Evolutionary conservation across 345 rosid species (phyloP).

Genomic region (Gossypium stocksii): DNA sequence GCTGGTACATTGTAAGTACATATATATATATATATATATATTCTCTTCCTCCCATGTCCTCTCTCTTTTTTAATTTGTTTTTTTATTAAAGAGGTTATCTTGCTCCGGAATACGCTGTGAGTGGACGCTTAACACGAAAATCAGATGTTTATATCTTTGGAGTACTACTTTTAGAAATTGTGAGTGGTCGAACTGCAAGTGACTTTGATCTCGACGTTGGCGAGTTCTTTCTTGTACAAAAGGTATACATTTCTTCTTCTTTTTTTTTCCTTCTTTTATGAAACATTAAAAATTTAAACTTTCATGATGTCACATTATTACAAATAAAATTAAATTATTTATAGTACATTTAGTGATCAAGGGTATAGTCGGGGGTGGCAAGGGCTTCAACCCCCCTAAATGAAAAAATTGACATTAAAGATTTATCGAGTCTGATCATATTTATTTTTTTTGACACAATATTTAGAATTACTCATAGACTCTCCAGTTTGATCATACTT

Average conservation of each 20-base stretch:
- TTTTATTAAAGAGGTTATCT: constrained; percentile 30
- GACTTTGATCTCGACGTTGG: constrained; percentile 34
- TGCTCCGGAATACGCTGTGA: constrained; percentile 40
- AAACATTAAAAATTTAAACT: not conserved
- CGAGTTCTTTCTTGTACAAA: constrained; percentile 36
- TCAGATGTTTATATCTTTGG: constrained; percentile 42
- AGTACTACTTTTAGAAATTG: constrained; percentile 34
- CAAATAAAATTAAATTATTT: too few relatives aligned
- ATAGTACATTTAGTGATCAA: too few relatives aligned
- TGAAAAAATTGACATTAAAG: too few relatives aligned
- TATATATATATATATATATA: too few relatives aligned
- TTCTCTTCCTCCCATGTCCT: too few relatives aligned
- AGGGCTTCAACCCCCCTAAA: too few relatives aligned
- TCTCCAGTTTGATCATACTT: too few relatives aligned
- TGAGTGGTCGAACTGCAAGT: constrained; percentile 29
- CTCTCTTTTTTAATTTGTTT: not conserved
- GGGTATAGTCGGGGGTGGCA: too few relatives aligned
- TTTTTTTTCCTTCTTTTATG: not conserved
- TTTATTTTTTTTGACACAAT: too few relatives aligned
- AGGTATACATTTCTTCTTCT: constrained; percentile 19
- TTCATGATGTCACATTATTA: too few relatives aligned
- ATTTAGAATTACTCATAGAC: too few relatives aligned
- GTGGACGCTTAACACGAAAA: constrained; percentile 34
- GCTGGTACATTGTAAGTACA: constrained; percentile 45
- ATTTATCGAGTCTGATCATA: too few relatives aligned